A percentile compares a stretch with the other conserved stretches of the same genome.
These are phyloP conservation scores for Epichloe coenophiala DNA, from an alignment of 2,329 filamentous ascomycete species.

Conservation along the genomic window DNA sequence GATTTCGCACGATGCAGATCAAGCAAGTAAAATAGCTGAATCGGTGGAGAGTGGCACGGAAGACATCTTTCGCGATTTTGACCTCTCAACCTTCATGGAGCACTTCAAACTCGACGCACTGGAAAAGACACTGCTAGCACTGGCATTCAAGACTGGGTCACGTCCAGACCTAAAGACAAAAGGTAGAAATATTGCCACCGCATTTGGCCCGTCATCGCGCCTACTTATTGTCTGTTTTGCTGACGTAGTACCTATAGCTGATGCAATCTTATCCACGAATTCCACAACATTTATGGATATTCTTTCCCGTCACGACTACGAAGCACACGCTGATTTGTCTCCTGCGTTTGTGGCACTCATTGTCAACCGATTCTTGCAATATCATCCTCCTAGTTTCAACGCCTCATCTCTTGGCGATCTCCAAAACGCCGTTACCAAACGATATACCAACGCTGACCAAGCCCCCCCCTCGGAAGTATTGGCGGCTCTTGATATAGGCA, in stretches of 20 bases:
- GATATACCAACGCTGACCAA: constrained; percentile 52
- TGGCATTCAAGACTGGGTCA: constrained; percentile 75
- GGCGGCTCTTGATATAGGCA: constrained; percentile 54
- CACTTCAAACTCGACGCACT: constrained; percentile 89
- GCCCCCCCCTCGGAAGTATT: constrained; percentile 60
- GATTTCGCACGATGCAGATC: constrained; percentile 64
- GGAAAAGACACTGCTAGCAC: constrained; percentile 72
- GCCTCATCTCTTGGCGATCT: constrained; percentile 60
- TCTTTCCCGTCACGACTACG: constrained; percentile 50
- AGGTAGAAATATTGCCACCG: constrained; percentile 41
- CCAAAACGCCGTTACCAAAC: constrained; percentile 49
- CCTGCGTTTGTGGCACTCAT: constrained; percentile 63
- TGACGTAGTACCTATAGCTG: constrained; percentile 41
- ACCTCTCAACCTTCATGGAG: constrained; percentile 88
- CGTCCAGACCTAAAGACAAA: constrained; percentile 77
- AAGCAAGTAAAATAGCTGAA: constrained; percentile 84
- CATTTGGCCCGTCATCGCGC: neutral
- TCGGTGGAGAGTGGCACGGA: constrained; percentile 82
- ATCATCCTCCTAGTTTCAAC: constrained; percentile 76
- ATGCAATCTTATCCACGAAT: constrained; percentile 76
- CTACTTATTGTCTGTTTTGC: constrained; percentile 9
- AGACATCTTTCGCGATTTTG: constrained; percentile 90
- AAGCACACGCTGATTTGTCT: constrained; percentile 51
- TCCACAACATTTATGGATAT: constrained; percentile 65
- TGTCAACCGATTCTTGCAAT: constrained; percentile 74